phyloP scores from a whole-genome alignment of 2,329 filamentous ascomycete genomes.

The Dissoconium aciculare region DNA sequence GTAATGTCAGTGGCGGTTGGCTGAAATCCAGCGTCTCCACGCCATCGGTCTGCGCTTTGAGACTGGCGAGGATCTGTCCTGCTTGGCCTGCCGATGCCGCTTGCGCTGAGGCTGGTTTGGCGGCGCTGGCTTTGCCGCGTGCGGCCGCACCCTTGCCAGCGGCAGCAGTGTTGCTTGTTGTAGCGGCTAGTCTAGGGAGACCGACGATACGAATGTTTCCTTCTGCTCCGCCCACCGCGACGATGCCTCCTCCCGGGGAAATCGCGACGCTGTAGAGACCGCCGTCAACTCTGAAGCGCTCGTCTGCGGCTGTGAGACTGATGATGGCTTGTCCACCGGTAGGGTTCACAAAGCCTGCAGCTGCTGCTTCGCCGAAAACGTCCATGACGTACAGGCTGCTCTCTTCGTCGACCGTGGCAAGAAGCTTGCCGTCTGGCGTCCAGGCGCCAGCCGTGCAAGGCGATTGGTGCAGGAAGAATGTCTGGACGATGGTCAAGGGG shows the following conservation, averaged over 20 bases:
- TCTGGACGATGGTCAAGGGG: slow-evolving; percentile 69
- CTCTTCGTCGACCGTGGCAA: slow-evolving; percentile 83
- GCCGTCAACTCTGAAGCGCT: slow-evolving; percentile 82
- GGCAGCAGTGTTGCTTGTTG: slow-evolving; percentile 24
- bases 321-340: slow-evolving; percentile 49
- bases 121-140: slow-evolving; percentile 34
- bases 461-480: slow-evolving; percentile 79
- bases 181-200: slow-evolving; percentile 47
- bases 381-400: slow-evolving; percentile 84
- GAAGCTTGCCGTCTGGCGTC: slow-evolving; percentile 71
- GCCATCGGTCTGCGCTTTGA: slow-evolving; percentile 64
- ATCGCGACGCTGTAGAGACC: slow-evolving; percentile 80
- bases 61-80: slow-evolving; percentile 63
- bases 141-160: slow-evolving; percentile 30
- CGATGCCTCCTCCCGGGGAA: slow-evolving; percentile 62
- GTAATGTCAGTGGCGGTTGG: slow-evolving; percentile 43
- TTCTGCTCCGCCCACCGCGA: slow-evolving; percentile 75
- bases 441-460: slow-evolving; percentile 81
- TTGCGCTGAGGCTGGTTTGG: slow-evolving; percentile 30
- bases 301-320: slow-evolving; percentile 62
- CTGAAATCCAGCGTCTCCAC: slow-evolving; percentile 63
- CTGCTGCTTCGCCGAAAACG: slow-evolving; percentile 65
- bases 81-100: slow-evolving; percentile 37
- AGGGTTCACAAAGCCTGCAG: slow-evolving; percentile 40
- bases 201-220: slow-evolving; percentile 76